phyloP scores from a whole-genome alignment of 257 asterid genomes.

The Salvia rosmarinus region DNA sequence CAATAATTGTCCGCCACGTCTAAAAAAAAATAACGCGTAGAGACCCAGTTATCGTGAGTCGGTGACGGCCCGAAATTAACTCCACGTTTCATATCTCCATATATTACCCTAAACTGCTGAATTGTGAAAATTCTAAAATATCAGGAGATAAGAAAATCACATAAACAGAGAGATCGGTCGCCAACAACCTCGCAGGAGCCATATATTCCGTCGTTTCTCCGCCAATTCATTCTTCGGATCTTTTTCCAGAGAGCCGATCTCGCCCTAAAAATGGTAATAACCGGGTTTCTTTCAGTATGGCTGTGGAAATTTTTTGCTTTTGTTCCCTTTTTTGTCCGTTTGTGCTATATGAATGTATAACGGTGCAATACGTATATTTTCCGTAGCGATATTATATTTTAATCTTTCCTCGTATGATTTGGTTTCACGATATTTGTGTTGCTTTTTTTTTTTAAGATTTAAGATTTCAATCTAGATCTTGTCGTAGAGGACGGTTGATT shows the following conservation, averaged over 20 bases:
- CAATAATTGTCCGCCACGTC: no score
- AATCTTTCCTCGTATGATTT: not conserved
- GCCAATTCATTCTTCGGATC: conserved; percentile 25
- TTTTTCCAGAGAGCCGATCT: conserved; percentile 32
- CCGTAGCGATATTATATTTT: not conserved
- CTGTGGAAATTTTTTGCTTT: not conserved
- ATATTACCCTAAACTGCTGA: conserved; percentile 1
- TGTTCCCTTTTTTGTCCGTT: not conserved
- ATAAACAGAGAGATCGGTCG: conserved; percentile 32
- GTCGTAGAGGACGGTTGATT: not conserved
- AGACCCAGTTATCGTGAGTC: conserved; percentile 18
- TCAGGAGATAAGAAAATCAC: not conserved
- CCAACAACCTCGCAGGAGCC: conserved; percentile 35
- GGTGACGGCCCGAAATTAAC: conserved; percentile 29
- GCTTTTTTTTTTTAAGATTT: not conserved
- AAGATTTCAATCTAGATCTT: conserved; percentile 17
- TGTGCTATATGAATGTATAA: not conserved
- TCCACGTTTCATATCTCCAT: conserved; percentile 19
- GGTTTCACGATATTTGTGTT: not conserved
- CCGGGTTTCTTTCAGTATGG: not conserved
- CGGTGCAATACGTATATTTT: not conserved
- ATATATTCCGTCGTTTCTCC: conserved; percentile 35
- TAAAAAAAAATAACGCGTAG: conserved; percentile 34
- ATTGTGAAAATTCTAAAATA: not conserved
- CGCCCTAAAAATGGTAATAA: conserved; percentile 50